A percentile compares a stretch with the other conserved stretches of the same genome.
phyloP scores from a whole-genome alignment of 2,329 filamentous ascomycete species.

The Arthrobotrys entomopaga region DNA sequence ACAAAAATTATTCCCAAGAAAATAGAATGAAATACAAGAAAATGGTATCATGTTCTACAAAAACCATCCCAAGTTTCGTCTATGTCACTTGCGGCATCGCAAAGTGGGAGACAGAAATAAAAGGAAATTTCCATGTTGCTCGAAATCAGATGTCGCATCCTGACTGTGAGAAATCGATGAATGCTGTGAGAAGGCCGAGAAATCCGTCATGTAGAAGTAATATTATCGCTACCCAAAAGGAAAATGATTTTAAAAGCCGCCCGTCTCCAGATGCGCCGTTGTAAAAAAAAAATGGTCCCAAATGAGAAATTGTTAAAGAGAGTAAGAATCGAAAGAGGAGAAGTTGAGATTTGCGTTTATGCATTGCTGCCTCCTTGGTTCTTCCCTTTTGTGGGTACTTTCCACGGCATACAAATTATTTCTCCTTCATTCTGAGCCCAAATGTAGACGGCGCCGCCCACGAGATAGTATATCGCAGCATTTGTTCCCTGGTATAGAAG shows the following conservation, averaged over 20 bases:
- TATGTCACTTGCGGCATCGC: background rate
- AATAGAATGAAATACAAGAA: conserved; percentile 12
- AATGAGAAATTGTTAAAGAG: conserved; percentile 33
- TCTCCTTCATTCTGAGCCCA: conserved; percentile 98
- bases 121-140: conserved; percentile 14
- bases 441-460: conserved; percentile 88
- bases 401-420: conserved; percentile 62
- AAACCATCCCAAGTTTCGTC: conserved; percentile 24
- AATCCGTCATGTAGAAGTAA: conserved; percentile 42
- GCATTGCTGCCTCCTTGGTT: conserved; percentile 41
- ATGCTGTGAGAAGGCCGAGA: conserved; percentile 30
- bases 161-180: conserved; percentile 15
- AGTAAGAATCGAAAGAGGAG: conserved; percentile 20
- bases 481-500: conserved; percentile 94
- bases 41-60: conserved; percentile 23
- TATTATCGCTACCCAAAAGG: conserved; percentile 39
- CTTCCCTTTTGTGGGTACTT: conserved; percentile 57
- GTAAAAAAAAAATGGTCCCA: conserved; percentile 45
- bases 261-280: conserved; percentile 54
- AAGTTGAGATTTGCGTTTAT: conserved; percentile 30
- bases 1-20: conserved; percentile 36
- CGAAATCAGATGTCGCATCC: conserved; percentile 31
- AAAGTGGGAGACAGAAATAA: conserved; percentile 22
- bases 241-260: conserved; percentile 38
- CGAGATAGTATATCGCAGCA: conserved; percentile 87